A percentile compares a stretch with the other conserved stretches of the same genome.
phyloP scores from a whole-genome alignment of 2,329 filamentous ascomycete genomes.

The Xylariaceae sp. region DNA sequence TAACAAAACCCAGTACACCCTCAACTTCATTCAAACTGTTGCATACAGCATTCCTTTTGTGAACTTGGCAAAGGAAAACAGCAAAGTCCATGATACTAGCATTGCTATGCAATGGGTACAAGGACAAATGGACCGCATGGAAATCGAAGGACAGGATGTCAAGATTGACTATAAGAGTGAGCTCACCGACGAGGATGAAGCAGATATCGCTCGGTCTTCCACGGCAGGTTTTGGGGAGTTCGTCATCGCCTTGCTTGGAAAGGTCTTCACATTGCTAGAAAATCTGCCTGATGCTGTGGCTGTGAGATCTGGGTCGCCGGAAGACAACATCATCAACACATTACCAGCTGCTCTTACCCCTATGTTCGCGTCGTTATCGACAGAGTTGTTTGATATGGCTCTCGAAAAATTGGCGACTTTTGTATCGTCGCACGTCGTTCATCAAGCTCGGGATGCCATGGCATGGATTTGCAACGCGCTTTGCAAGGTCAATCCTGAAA shows the following conservation, averaged over 20 bases:
- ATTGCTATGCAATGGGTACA: slow-evolving; percentile 92
- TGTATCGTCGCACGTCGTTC: slow-evolving; percentile 88
- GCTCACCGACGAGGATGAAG: slow-evolving; percentile 80
- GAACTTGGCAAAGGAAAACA: slow-evolving; percentile 67
- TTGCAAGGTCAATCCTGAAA: slow-evolving; percentile 92
- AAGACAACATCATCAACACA: slow-evolving; percentile 96
- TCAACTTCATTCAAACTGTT: slow-evolving; percentile 92
- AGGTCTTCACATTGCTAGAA: slow-evolving; percentile 91
- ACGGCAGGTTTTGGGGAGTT: slow-evolving; percentile 94
- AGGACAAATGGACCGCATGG: slow-evolving; percentile 89
- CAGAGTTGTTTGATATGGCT: slow-evolving; percentile 87
- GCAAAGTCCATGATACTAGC: slow-evolving; percentile 66
- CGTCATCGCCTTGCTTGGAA: slow-evolving; percentile 81
- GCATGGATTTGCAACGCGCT: slow-evolving; percentile 96
- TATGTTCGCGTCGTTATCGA: slow-evolving; percentile 83
- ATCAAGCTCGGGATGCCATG: slow-evolving; percentile 96
- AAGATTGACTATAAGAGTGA: slow-evolving; percentile 81
- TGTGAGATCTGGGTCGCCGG: slow-evolving; percentile 83
- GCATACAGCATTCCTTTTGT: slow-evolving; percentile 94
- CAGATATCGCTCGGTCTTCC: slow-evolving; percentile 83
- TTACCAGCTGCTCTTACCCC: slow-evolving; percentile 88
- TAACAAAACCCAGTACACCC: slow-evolving; percentile 90
- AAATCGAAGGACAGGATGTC: slow-evolving; percentile 78
- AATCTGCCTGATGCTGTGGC: slow-evolving; percentile 89
- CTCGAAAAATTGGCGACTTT: slow-evolving; percentile 91